Conservation (phyloP, 768 basidiomycete species). For the Boletus pseudo-olivaceus region DNA sequence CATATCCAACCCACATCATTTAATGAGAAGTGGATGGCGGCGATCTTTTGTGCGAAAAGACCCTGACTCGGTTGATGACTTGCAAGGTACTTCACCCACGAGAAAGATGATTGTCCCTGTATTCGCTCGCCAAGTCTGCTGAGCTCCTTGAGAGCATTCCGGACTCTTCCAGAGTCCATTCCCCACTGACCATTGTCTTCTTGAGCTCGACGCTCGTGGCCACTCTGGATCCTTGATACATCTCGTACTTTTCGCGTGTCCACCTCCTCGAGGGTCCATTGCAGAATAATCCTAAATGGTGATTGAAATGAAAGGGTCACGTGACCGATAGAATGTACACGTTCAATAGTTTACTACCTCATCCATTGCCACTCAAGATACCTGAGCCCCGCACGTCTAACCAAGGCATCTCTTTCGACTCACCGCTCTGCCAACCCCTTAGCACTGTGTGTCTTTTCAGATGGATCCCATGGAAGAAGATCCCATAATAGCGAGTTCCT, state of each 20-base stretch:
- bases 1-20: background rate
- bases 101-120: background rate
- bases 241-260: background rate
- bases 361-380: slow-evolving; percentile 24
- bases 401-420: slow-evolving; percentile 1
- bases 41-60: background rate
- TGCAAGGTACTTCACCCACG: background rate
- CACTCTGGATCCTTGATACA: background rate
- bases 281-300: background rate
- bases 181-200: background rate
- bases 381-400: slow-evolving; percentile 11
- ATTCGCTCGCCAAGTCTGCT: background rate
- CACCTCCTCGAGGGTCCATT: background rate
- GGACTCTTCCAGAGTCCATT: background rate
- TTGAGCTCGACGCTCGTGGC: background rate
- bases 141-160: background rate
- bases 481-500: slow-evolving; percentile 23
- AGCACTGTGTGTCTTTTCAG: slow-evolving; percentile 5
- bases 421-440: background rate
- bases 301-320: slow-evolving; percentile 10
- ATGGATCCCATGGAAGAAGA: slow-evolving; percentile 36
- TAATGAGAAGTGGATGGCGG: slow-evolving; percentile 1
- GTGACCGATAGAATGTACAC: slow-evolving; percentile 9
- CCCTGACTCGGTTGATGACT: background rate
- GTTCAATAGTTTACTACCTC: background rate